Base-by-base conservation (phyloP, 495 filamentous ascomycete species). In the Xylaria curta region DNA sequence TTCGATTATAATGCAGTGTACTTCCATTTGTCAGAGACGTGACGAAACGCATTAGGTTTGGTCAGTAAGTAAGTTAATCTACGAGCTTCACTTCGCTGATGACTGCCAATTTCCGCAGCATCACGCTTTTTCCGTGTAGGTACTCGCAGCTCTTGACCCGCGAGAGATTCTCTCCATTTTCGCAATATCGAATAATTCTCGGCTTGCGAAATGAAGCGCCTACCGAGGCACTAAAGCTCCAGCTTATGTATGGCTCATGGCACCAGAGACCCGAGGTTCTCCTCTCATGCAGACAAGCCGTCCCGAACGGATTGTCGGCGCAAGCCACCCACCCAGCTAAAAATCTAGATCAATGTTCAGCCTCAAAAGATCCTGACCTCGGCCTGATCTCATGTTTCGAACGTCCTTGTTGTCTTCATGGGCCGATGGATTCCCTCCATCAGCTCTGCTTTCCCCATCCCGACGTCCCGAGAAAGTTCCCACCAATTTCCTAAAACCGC, bases 401-500 rank as follows among this genome's bases (percentile, higher is more conserved):
- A 38, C 36, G 36, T 38, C 36, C 67, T 36, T 47, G 33, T 38
- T 38, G 21, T 28, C 66, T 31, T 38, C 12, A 44, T 21, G 65
- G 49, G 5, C 51, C 53, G 53, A 68, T 59, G 38, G 38, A 68
- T 46, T 46, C 38, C 49, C 15, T 46, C 51, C n/a, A 68, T 58
- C 28, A 53, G 33, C 31, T 67, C 15, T 63, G 12, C 38, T 24
- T 28, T 17, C 31, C 56, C 21, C 49, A 53, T 53, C 4, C 54
- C 42, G 42, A 28, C 49, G 6, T 38, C 36, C 65, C 33, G 40
- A 31, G 51, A 58, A 58, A 58, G 51, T 40, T 21, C 42, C 53
- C 67, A 61, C 67, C 42, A 49, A 42, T 69, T 61, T 68, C 66
- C 66, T 42, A 68, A 60, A 68, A 68, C 53, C 53, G 54, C 42